Conservation (phyloP, 345 rosid genomes). For the Rhizophora apiculata region DNA sequence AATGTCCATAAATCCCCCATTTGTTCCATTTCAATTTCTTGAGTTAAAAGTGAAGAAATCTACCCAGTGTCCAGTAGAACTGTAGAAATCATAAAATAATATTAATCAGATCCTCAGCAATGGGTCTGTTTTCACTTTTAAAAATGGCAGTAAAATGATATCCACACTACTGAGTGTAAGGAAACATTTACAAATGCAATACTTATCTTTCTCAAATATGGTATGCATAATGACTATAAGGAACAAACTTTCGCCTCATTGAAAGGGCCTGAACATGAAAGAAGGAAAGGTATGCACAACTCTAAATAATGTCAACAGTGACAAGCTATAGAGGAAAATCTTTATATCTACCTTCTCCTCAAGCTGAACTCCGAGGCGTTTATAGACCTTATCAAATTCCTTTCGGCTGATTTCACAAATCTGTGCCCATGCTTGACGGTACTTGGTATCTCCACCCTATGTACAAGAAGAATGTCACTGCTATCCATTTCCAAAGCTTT, state of each 20-base stretch:
- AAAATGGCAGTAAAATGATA: too few species aligned
- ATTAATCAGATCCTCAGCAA: too few species aligned
- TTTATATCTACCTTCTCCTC: conserved; percentile 72
- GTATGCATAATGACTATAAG: too few species aligned
- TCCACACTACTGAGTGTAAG: too few species aligned
- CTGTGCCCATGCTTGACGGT: conserved; percentile 76
- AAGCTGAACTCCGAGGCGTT: conserved; percentile 67
- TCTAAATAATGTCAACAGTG: background rate
- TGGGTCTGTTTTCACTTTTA: too few species aligned
- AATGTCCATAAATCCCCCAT: background rate
- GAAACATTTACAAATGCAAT: too few species aligned
- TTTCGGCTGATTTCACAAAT: conserved; percentile 74
- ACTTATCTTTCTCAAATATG: too few species aligned
- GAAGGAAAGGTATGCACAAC: too few species aligned
- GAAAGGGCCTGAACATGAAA: too few species aligned
- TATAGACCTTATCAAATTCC: conserved; percentile 78
- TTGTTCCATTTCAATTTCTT: background rate
- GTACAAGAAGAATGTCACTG: background rate
- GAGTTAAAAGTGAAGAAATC: background rate
- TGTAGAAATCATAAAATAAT: too few species aligned
- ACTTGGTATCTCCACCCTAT: conserved; percentile 80
- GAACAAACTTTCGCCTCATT: too few species aligned
- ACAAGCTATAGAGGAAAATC: background rate
- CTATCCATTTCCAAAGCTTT: background rate
- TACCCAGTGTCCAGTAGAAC: too few species aligned